Base-by-base conservation (phyloP, 2,329 filamentous ascomycete genomes). In the Pseudogymnoascus sp. region DNA sequence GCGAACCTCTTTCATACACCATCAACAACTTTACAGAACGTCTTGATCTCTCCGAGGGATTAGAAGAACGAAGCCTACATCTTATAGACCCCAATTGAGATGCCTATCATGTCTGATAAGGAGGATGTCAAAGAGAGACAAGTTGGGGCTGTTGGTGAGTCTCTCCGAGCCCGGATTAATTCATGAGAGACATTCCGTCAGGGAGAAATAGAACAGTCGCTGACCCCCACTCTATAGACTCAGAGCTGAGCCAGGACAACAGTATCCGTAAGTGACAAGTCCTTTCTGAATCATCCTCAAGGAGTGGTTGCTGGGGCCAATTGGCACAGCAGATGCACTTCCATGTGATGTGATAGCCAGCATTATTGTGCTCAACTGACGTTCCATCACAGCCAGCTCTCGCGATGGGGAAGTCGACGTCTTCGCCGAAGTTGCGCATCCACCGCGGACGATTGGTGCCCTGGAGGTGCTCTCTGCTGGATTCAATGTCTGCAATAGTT, bases 401-500 rank as follows among this genome's bases (percentile, higher is more conserved):
- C n/a, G 49, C 49, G 49, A 55, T 14, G 49, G 49, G 5, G 49
- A 55, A 55, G 28, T 21, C 9, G 49, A 55, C n/a, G 28, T 55
- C 28, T 55, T 55, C 28, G 49, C 49, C 5, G 28, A 55, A 14
- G 49, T 55, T 35, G 28, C 49, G 2, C 49, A 55, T 55, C 49
- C 49, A 5, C 49, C 49, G 5, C 49, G 49, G 5, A 55, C 28
- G 14, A 55, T 35, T 33, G 28, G 49, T 55, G 49, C 49, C 28
- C 49, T 33, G 28, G 49, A 55, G 28, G 49, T 55, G 5, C 49
- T 55, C 4, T 55, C 49, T 12, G 49, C 49, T 18, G 49, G 49
- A 12, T 55, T 55, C 28, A 55, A 55, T 55, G 49, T 55, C 49
- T 55, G 49, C 28, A 55, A 55, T 35, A 35, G 49, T 33, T 55